Evolutionary conservation across 2,329 filamentous ascomycete species (phyloP).

Genomic region (Fusarium coffeatum): DNA sequence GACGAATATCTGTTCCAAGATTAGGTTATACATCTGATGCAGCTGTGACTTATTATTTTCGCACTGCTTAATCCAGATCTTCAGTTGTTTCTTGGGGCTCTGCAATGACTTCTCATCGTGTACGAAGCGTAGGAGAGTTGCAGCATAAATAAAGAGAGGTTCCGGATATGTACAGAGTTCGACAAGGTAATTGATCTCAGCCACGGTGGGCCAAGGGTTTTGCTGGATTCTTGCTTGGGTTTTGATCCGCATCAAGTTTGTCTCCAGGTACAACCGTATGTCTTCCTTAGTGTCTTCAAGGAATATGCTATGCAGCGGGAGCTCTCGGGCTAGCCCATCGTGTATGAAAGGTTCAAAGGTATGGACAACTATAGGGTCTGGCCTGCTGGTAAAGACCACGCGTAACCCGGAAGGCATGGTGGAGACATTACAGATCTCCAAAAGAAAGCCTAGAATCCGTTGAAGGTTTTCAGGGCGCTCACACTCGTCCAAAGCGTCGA

Average conservation of each 20-base stretch:
- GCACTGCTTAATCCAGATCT: neutral
- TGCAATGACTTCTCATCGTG: neutral
- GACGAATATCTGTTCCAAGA: neutral
- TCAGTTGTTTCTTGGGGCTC: neutral
- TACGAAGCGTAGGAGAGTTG: neutral
- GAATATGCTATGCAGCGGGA: neutral
- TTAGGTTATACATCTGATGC: neutral
- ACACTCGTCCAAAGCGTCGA: neutral
- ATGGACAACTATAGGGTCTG: accelerated
- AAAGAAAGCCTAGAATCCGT: accelerated
- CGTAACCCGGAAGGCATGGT: too few relatives aligned
- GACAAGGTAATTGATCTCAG: neutral
- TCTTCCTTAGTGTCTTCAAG: neutral
- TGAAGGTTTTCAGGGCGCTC: neutral
- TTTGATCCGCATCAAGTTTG: neutral
- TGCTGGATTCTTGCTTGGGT: neutral
- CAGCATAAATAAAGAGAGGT: neutral
- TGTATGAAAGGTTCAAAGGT: neutral
- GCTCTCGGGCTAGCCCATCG: accelerated
- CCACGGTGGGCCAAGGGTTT: neutral
- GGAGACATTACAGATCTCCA: neutral
- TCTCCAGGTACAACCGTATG: neutral
- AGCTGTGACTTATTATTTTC: neutral
- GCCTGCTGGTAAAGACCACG: neutral
- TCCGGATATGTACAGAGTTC: neutral